Base-by-base conservation (phyloP, 1,284 basidiomycete genomes). In the Leccinum pallidistipes region DNA sequence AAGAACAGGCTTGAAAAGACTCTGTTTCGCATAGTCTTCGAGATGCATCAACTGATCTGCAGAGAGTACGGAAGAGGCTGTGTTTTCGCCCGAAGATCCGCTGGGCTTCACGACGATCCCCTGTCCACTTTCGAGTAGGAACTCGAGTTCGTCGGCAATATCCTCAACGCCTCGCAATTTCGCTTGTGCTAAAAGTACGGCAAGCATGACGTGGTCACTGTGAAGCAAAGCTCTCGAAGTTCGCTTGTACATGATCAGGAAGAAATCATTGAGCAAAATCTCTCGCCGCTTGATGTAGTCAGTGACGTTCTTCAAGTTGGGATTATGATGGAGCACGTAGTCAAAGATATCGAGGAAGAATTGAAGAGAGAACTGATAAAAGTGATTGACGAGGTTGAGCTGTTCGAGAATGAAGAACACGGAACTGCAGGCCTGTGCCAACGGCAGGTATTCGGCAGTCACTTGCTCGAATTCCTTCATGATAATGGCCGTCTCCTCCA, bases 281-380 rank as follows among this genome's bases (percentile, higher is more conserved):
- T 89, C 84, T 57, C 95, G 87, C 18, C 97, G 88, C 55, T 80
- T 80, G 64, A 82, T 80, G 60, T 94, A 78, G 67, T 98, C 95
- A 6, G 86, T 82, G 62, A 97, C 81, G 64, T 84, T 86, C 72
- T 86, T 86, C 64, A 98, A 83, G 74, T 95, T 91, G 8, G 95
- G 94, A 74, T 98, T 98, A 69, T 92, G 89, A 65, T 91, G 90
- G 8, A 99, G 84, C 60, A 98, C 88, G 68, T 91, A 94, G 79
- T 98, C 94, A 77, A 99, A 99, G 69, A 99, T 97, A 74, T 98
- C 95, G 64, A 98, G 86, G 90, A 99, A 99, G 83, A 97, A 98
- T 47, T 86, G 89, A 57, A 99, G 84, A 1, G 97, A 98, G 82
- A 99, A 99, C 75, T 98, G 95, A 75, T 99, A 99, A 80, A 99